These are phyloP conservation scores for Neocatenulostroma microsporum DNA, from an alignment of 2,329 filamentous ascomycete species.

Conservation along the genomic window DNA sequence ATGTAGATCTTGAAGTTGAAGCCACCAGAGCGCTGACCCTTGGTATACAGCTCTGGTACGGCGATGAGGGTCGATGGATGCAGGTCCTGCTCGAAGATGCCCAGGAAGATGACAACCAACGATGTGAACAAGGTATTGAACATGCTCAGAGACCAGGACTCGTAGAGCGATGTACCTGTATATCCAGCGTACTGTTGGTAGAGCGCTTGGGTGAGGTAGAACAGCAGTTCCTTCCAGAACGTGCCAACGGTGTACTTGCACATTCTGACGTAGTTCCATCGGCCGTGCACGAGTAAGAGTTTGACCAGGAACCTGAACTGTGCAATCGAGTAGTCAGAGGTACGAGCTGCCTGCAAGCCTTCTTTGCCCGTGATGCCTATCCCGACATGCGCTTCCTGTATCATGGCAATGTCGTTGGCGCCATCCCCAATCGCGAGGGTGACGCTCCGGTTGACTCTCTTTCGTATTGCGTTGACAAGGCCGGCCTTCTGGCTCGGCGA, in stretches of 20 bases:
- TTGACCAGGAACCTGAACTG: constrained; percentile 73
- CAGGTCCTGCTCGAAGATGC: constrained; percentile 77
- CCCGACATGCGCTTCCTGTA: constrained; percentile 81
- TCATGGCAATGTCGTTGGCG: constrained; percentile 93
- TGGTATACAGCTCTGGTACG: constrained; percentile 74
- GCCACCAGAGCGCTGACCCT: constrained; percentile 65
- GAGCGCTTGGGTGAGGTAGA: constrained; percentile 54
- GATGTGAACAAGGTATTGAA: constrained; percentile 93
- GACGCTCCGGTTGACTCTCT: constrained; percentile 64
- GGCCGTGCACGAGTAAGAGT: constrained; percentile 27
- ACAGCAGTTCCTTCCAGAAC: constrained; percentile 69
- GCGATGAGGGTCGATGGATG: constrained; percentile 65
- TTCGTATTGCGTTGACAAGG: constrained; percentile 68
- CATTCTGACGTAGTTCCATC: constrained; percentile 44
- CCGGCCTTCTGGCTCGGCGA: constrained; percentile 78
- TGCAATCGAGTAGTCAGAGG: constrained; percentile 78
- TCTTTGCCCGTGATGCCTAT: constrained; percentile 88
- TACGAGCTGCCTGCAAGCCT: constrained; percentile 73
- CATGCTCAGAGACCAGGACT: constrained; percentile 75
- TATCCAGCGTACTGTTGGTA: constrained; percentile 77
- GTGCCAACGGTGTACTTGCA: constrained; percentile 66
- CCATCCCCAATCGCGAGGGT: constrained; percentile 84
- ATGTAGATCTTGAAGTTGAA: constrained; percentile 76
- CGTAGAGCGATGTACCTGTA: constrained; percentile 77
- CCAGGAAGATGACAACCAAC: constrained; percentile 73